Evolutionary conservation across 2,329 filamentous ascomycete genomes (phyloP), one percentile per base, ranked within the genome.

Genomic region (Cadophora sp.): DNA sequence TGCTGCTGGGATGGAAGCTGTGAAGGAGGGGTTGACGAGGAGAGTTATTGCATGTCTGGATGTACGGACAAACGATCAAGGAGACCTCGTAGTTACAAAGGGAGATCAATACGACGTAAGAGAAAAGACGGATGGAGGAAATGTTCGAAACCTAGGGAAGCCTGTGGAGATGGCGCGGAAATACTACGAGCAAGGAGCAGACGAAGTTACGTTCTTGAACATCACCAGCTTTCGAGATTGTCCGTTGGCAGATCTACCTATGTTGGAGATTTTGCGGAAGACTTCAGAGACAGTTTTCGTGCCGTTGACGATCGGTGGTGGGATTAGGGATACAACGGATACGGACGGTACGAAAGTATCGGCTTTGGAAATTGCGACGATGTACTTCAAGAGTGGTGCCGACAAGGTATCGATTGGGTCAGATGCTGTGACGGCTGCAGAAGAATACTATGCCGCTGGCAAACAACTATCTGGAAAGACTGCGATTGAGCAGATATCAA

Each of bases 31-130:
- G 20, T 84, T 99, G 60, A 99, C 96, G n/a, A 86, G 94, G 67
- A 88, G 96, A 71, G 89, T 99, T 60, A 98, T 99, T 77, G 96
- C 96, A 33, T 99, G 96, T 77, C 88, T 99, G 33, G 96, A 99
- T 77, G 96, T 99, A 60, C 91, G 96, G 51, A 88, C 94, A 62
- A 99, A 99, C 79, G 96, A 99, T 78, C 85, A 91, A 68, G 96
- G 96, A 41, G 96, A 99, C 79, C 84, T 99, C 11, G 96, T 99
- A 0, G 96, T 99, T 45, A 99, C 96, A 16, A 99, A 99, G 80
- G 96, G 96, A 66, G 96, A 99, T 80, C 95, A 98, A 79, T 99
- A 99, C 81, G 96, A 99, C 76, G 96, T 99, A 7, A 92, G 96
- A 39, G 96, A 98, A 76, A 97, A 97, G 80, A 83, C 83, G 24